Percentiles rank a stretch among this genome's conserved stretches.
Conservation (phyloP, 257 asterid species). For the Buddleja alternifolia region DNA sequence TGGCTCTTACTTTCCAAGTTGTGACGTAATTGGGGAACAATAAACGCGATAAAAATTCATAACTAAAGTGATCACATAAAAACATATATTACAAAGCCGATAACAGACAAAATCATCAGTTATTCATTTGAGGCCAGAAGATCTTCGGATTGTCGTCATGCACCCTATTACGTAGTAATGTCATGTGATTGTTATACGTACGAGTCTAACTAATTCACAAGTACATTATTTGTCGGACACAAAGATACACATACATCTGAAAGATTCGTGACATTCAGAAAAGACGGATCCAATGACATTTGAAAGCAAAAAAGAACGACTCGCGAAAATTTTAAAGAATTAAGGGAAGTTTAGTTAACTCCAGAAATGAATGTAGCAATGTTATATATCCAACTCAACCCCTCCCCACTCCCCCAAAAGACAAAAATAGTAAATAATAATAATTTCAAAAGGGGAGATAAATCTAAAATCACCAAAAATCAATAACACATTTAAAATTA, state of each 20-base stretch:
- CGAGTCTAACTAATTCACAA: slow-evolving; percentile 5
- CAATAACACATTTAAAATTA: not conserved
- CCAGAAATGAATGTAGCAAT: not conserved
- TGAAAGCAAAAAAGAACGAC: not conserved
- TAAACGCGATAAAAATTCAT: not conserved
- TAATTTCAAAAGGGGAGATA: not conserved
- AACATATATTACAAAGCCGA: not conserved
- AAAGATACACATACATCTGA: slow-evolving; percentile 1
- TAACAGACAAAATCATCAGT: not conserved
- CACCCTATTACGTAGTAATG: not conserved
- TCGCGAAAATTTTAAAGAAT: not conserved
- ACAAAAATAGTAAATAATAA: not conserved
- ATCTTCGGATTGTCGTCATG: not conserved
- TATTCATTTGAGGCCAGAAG: not conserved
- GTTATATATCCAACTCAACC: not conserved
- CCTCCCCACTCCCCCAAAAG: not conserved
- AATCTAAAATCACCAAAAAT: not conserved
- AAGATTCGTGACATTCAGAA: not conserved
- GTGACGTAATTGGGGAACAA: not conserved
- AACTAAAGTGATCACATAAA: not conserved
- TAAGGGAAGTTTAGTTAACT: not conserved
- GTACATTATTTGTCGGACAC: not conserved
- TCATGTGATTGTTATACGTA: not conserved
- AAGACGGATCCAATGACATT: slow-evolving; percentile 2
- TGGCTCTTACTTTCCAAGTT: slow-evolving; percentile 2